Evolutionary conservation across 129 eudicot species (phyloP), one percentile per base, ranked within the genome.

Genomic region (Chrysanthemum seticuspe): DNA sequence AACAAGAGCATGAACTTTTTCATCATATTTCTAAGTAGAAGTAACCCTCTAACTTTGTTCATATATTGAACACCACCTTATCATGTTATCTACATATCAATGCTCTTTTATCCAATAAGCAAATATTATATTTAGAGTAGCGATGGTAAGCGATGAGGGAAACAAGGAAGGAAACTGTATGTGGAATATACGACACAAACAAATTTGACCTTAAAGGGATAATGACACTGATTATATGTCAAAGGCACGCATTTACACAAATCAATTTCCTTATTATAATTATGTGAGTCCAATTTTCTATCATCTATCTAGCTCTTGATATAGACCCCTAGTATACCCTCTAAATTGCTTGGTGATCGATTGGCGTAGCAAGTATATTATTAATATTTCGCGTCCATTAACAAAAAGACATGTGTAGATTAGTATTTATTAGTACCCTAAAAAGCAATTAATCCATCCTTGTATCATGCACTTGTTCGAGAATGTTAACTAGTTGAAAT

Each of bases 141-240:
- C 67, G 19, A 61, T 78, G 74, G 85, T 75, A 78, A 75, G 71
- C 65, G 74, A 71, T 19, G 85, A 86, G 87, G 90, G 90, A 86
- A 83, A 86, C 90, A 86, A 65, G 87, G 87, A 66, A 79, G 61
- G 82, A 15, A 40, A 76, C 65, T 80, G 90, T 82, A 58, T 76
- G 62, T 73, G 84, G 74, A 77, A 77, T 54, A 72, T 71, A 75
- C 78, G 72, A 75, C 68, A 78, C 78, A 76, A 51, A 73, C 76
- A 81, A 74, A 84, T 61, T 75, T 69, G 84, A 80, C 84, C 80
- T 62, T 50, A 53, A 69, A 34, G 76, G 49, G 76, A 70, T 70
- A 70, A 78, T 71, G 75, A 76, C 71, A 59, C 70, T 76, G 47
- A 68, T 78, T 76, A 76, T 34, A 58, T 51, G 74, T 76, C 67